Conservation (phyloP, 1,284 basidiomycete species). For the Gymnopus androsaceus region DNA sequence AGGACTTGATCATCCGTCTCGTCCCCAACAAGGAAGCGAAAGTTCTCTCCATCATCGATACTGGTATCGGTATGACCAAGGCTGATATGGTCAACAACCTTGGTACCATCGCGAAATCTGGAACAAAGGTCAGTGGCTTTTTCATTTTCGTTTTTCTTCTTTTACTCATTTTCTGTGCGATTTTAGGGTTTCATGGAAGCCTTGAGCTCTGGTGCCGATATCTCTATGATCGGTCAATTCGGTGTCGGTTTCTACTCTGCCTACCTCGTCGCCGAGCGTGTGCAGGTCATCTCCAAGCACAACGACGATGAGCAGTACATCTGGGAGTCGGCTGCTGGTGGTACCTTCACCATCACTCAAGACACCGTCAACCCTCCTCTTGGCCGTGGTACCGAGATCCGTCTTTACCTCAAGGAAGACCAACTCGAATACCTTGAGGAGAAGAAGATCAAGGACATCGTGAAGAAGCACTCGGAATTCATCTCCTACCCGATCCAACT, state of each 20-base stretch:
- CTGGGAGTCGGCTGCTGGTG: constrained; percentile 99
- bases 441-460: constrained; percentile 99
- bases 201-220: constrained; percentile 94
- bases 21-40: constrained; percentile 96
- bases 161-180: constrained; percentile 1
- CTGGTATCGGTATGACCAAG: constrained; percentile 99
- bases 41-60: constrained; percentile 89
- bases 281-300: constrained; percentile 99
- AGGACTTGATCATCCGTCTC: constrained; percentile 92
- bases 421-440: constrained; percentile 99
- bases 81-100: constrained; percentile 98
- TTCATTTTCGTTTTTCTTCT: constrained; percentile 11
- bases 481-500: constrained; percentile 99
- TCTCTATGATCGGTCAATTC: constrained; percentile 92
- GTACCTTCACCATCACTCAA: constrained; percentile 98
- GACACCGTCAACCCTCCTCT: constrained; percentile 90
- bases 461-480: constrained; percentile 99
- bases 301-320: constrained; percentile 99
- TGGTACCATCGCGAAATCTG: constrained; percentile 99
- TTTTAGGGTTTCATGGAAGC: constrained; percentile 95
- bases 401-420: constrained; percentile 97
- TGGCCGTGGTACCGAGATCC: constrained; percentile 94
- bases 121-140: constrained; percentile 68
- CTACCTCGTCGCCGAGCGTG: constrained; percentile 98
- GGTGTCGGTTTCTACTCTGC: constrained; percentile 99